phyloP scores from a whole-genome alignment of 2,329 filamentous ascomycete species.

The Hortaea sp. region DNA sequence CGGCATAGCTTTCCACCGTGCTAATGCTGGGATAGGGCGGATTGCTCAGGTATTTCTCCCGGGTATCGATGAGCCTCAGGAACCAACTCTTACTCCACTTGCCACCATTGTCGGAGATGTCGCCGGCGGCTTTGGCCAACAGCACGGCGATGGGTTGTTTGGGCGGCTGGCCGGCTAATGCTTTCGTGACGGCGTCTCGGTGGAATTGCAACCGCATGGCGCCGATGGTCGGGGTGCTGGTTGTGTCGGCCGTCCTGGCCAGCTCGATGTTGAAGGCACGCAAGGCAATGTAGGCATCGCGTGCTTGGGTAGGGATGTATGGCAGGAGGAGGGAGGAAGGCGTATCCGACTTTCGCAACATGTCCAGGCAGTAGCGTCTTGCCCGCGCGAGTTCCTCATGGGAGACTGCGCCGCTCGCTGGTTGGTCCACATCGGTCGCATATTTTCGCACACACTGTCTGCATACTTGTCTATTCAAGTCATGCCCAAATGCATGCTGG shows the following conservation, averaged over 20 bases:
- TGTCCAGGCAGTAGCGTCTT: slow-evolving; percentile 47
- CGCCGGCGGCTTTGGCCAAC: slow-evolving; percentile 60
- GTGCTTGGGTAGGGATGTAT: slow-evolving; percentile 65
- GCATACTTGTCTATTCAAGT: not conserved
- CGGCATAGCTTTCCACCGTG: slow-evolving; percentile 75
- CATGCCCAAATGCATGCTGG: no score
- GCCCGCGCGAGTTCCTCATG: slow-evolving; percentile 43
- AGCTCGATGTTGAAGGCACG: slow-evolving; percentile 90
- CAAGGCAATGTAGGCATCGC: slow-evolving; percentile 79
- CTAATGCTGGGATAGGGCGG: slow-evolving; percentile 66
- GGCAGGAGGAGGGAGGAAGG: slow-evolving; percentile 78
- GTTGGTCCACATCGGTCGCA: slow-evolving; percentile 12
- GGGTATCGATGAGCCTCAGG: slow-evolving; percentile 63
- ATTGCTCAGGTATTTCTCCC: slow-evolving; percentile 76
- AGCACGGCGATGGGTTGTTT: slow-evolving; percentile 87
- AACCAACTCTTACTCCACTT: slow-evolving; percentile 48
- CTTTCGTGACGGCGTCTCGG: slow-evolving; percentile 71
- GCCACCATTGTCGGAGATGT: slow-evolving; percentile 39
- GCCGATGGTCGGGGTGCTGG: slow-evolving; percentile 78
- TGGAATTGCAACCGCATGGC: slow-evolving; percentile 91
- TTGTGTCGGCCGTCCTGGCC: slow-evolving; percentile 78
- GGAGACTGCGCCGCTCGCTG: slow-evolving; percentile 15
- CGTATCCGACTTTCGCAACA: slow-evolving; percentile 69
- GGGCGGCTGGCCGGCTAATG: slow-evolving; percentile 67
- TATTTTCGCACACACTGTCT: slow-evolving; percentile 4